Evolutionary conservation across 192 early-diverging fungal species (phyloP), one percentile per base, ranked within the genome.

Genomic region (Dimargaris cristalligena): DNA sequence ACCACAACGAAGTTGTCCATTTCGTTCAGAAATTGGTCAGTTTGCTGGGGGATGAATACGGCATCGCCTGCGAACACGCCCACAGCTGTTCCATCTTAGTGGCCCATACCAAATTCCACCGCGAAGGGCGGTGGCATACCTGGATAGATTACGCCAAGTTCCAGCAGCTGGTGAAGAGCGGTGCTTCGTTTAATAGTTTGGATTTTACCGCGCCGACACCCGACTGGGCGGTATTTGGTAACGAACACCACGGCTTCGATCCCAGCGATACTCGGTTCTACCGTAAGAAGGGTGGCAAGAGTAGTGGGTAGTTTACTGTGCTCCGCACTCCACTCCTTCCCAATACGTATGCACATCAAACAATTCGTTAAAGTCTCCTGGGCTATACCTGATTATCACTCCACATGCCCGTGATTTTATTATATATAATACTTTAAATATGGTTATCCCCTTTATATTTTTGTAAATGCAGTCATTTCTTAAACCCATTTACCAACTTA

Each of bases 131-230:
- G 47, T 87, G 85, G 85, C 67, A 77, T 48, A 87, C 85, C 8
- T 83, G 82, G 68, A 87, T 87, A 58, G 83, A 87, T 57, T 87
- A 87, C 59, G 67, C 74, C 23, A 73, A 70, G 56, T 87, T 87
- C 68, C 80, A 82, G 71, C 71, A 74, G 26, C 61, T 87, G 28
- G 73, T 75, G 26, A 69, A 73, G 60, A 69, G 57, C 30, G 76
- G 74, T 6, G 52, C 78, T 34, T 66, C 66, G 45, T 79, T 79
- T 49, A 82, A 77, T 13, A 72, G 73, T 35, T 57, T 79, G 67
- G 85, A 87, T 62, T 87, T 84, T 54, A 78, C 79, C 69, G 77
- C 72, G 13, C 74, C 75, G 61, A 85, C 83, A 13, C 85, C 85
- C 18, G 64, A 70, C 0, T 87, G 82, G 82, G 85, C 81, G 0